A percentile compares a stretch with the other conserved stretches of the same genome.
These are phyloP conservation scores for Fusarium citri DNA, from an alignment of 2,329 filamentous ascomycete genomes.

Conservation along the genomic window DNA sequence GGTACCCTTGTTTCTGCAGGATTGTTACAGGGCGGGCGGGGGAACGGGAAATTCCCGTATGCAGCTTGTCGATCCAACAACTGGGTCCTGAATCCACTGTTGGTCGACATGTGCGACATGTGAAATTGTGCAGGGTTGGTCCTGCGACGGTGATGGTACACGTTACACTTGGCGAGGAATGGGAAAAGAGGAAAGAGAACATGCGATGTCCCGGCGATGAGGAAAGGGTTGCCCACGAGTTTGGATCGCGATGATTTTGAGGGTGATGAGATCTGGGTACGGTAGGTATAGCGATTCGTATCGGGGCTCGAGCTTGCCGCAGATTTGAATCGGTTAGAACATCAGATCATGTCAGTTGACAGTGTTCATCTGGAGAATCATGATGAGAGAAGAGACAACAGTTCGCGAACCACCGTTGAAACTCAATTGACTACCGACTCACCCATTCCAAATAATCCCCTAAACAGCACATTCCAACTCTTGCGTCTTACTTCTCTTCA, in stretches of 20 bases:
- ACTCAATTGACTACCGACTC: neutral
- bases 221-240: neutral
- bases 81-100: neutral
- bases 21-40: neutral
- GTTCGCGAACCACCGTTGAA: no score
- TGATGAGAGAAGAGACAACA: neutral
- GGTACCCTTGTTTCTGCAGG: neutral
- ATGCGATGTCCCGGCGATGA: neutral
- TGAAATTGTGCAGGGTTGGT: constrained; percentile 1
- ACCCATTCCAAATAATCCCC: no score
- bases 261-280: neutral
- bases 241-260: neutral
- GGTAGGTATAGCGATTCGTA: neutral
- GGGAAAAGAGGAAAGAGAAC: neutral
- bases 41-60: neutral
- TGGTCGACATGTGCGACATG: neutral
- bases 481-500: neutral
- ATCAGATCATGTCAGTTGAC: no score
- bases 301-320: no score
- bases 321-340: no score
- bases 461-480: no score
- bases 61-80: neutral
- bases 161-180: no score
- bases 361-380: no score
- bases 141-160: neutral